These are phyloP conservation scores for Aspergillus proliferans DNA, from an alignment of 2,329 filamentous ascomycete genomes.

Conservation along the genomic window DNA sequence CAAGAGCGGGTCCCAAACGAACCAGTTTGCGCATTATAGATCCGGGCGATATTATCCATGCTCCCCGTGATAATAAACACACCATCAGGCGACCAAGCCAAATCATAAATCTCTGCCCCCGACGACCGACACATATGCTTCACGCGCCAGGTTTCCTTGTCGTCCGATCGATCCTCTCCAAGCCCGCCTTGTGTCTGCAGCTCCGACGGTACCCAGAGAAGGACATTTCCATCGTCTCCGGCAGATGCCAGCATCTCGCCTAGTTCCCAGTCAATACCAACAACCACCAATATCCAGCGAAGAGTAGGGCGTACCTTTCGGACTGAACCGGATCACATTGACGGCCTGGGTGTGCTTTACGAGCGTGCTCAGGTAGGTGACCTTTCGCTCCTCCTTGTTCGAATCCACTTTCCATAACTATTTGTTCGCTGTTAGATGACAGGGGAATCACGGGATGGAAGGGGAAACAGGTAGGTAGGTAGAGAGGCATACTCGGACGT, in stretches of 20 bases:
- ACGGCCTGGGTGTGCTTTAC: conserved; percentile 94
- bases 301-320: conserved; percentile 60
- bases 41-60: conserved; percentile 97
- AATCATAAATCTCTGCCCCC: conserved; percentile 93
- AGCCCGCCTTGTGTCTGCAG: conserved; percentile 60
- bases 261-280: conserved; percentile 35
- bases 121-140: conserved; percentile 97
- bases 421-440: conserved; percentile 26
- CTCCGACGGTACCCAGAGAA: conserved; percentile 91
- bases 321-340: conserved; percentile 94
- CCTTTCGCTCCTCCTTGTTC: conserved; percentile 77
- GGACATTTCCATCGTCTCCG: conserved; percentile 93
- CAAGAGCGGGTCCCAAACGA: conserved; percentile 24
- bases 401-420: conserved; percentile 88
- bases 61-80: conserved; percentile 95
- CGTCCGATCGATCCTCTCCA: conserved; percentile 78
- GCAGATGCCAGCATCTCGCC: conserved; percentile 91
- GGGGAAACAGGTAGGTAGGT: not conserved
- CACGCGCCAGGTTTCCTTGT: conserved; percentile 93
- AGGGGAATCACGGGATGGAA: conserved; percentile 1
- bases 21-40: conserved; percentile 93
- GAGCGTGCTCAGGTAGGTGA: conserved; percentile 86
- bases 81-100: conserved; percentile 98
- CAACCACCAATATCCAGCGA: not conserved
- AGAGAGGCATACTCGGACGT: conserved; percentile 67